Percentiles rank a stretch among this genome's conserved stretches.
Evolutionary conservation across 2,329 filamentous ascomycete species (phyloP).

Genomic region (Dryadomyces quercus-mongolicae): DNA sequence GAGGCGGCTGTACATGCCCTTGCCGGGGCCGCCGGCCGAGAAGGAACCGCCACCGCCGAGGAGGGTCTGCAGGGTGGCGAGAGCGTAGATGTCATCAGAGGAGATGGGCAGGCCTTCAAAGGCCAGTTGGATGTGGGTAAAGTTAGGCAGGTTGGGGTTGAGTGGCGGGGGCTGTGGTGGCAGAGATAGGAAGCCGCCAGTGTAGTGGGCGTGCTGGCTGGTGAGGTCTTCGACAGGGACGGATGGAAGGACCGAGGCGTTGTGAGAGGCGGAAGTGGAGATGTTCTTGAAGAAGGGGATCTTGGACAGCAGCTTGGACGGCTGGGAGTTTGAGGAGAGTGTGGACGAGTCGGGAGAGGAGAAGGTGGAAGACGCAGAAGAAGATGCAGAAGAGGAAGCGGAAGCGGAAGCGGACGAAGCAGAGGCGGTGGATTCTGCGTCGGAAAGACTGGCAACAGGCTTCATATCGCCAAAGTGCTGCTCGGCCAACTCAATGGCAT

Average conservation of each 20-base stretch:
- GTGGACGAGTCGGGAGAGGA: slow-evolving; percentile 19
- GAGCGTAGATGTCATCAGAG: slow-evolving; percentile 87
- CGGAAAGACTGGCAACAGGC: slow-evolving; percentile 18
- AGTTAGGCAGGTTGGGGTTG: slow-evolving; percentile 64
- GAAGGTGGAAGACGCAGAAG: slow-evolving; percentile 18
- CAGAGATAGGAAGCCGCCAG: slow-evolving; percentile 81
- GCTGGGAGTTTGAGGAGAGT: slow-evolving; percentile 23
- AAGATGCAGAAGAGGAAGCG: slow-evolving; percentile 14
- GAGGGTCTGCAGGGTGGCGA: slow-evolving; percentile 89
- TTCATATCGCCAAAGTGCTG: slow-evolving; percentile 90
- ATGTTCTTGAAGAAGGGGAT: slow-evolving; percentile 79
- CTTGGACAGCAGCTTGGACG: slow-evolving; percentile 60
- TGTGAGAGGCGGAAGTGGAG: slow-evolving; percentile 57
- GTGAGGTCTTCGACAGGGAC: slow-evolving; percentile 28
- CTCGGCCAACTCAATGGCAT: slow-evolving; percentile 69
- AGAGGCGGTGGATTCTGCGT: slow-evolving; percentile 20
- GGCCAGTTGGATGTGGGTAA: slow-evolving; percentile 89
- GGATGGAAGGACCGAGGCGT: slow-evolving; percentile 42
- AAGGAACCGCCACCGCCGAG: slow-evolving; percentile 95
- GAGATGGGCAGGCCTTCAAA: slow-evolving; percentile 90
- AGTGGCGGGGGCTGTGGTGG: slow-evolving; percentile 66
- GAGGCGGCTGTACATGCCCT: slow-evolving; percentile 96
- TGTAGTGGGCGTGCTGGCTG: slow-evolving; percentile 64
- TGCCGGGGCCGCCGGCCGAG: slow-evolving; percentile 89
- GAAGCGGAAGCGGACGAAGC: slow-evolving; percentile 17